Evolutionary conservation across 2,329 filamentous ascomycete species (phyloP).

Genomic region (Bipolaris bicolor): DNA sequence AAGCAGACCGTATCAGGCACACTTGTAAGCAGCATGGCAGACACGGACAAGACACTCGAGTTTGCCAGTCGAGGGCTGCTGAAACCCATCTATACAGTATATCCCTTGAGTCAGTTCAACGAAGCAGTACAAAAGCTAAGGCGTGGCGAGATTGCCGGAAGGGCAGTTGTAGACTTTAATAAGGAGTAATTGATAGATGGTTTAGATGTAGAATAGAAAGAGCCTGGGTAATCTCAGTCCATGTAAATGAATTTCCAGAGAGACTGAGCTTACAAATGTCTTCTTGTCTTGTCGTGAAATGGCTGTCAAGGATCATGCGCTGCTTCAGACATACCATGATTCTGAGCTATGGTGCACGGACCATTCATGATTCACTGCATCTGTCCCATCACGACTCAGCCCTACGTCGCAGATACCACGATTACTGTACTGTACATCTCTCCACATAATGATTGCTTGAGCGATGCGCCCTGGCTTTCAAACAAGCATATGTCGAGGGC

Average conservation of each 20-base stretch:
- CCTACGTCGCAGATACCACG: constrained; percentile 13
- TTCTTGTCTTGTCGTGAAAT: not conserved
- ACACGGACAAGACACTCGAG: constrained; percentile 55
- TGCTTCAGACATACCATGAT: constrained; percentile 37
- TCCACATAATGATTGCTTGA: constrained; percentile 30
- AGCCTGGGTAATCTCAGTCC: not conserved
- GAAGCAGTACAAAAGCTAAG: constrained; percentile 60
- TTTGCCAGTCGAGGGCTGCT: constrained; percentile 59
- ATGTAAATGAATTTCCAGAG: no score
- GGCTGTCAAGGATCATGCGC: not conserved
- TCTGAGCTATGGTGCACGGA: constrained; percentile 15
- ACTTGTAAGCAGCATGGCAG: constrained; percentile 56
- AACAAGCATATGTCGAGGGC: constrained; percentile 41
- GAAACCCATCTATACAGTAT: constrained; percentile 58
- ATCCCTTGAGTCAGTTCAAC: constrained; percentile 54
- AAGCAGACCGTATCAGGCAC: constrained; percentile 46
- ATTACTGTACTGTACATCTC: not conserved
- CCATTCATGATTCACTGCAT: constrained; percentile 14
- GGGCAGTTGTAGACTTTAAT: constrained; percentile 62
- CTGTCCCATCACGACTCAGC: constrained; percentile 26
- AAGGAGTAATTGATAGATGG: constrained; percentile 27
- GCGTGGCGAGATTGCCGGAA: constrained; percentile 58
- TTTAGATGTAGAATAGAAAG: not conserved
- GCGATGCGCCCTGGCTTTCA: constrained; percentile 33
- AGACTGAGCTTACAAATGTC: not conserved